phyloP scores from a whole-genome alignment of 768 basidiomycete genomes.

The Sarcomyxa edulis region DNA sequence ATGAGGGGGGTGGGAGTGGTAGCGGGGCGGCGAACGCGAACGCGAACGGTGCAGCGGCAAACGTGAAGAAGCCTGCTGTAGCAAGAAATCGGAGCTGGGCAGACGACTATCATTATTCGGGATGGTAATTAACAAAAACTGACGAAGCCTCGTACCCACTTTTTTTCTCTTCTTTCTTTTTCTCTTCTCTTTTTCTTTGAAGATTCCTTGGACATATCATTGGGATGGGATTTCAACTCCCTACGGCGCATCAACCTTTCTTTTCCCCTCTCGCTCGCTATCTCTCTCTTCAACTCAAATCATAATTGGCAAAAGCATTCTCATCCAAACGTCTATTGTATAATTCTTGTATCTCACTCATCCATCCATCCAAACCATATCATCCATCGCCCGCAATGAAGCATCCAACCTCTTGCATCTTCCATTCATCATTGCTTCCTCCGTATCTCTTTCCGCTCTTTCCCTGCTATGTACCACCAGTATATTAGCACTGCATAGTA shows the following conservation, averaged over 20 bases:
- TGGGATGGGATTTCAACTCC: not conserved
- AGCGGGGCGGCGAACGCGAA: slow-evolving; percentile 12
- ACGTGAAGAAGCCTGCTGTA: slow-evolving; percentile 40
- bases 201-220: not conserved
- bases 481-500: too few species aligned
- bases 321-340: slow-evolving; percentile 1
- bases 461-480: too few species aligned
- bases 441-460: too few species aligned
- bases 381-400: too few species aligned
- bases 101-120: slow-evolving; percentile 59
- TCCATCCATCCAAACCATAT: too few species aligned
- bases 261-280: not conserved
- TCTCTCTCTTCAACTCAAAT: not conserved
- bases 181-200: not conserved
- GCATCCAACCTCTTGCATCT: too few species aligned
- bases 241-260: not conserved
- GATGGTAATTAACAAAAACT: slow-evolving; percentile 39
- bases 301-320: too few species aligned
- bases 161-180: not conserved
- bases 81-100: slow-evolving; percentile 65
- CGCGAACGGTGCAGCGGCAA: slow-evolving; percentile 16
- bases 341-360: slow-evolving; percentile 2
- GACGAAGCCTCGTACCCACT: not conserved
- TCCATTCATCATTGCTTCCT: too few species aligned
- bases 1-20: slow-evolving; percentile 2